phyloP scores from a whole-genome alignment of 257 asterid species.

The Orobanche coerulescens region DNA sequence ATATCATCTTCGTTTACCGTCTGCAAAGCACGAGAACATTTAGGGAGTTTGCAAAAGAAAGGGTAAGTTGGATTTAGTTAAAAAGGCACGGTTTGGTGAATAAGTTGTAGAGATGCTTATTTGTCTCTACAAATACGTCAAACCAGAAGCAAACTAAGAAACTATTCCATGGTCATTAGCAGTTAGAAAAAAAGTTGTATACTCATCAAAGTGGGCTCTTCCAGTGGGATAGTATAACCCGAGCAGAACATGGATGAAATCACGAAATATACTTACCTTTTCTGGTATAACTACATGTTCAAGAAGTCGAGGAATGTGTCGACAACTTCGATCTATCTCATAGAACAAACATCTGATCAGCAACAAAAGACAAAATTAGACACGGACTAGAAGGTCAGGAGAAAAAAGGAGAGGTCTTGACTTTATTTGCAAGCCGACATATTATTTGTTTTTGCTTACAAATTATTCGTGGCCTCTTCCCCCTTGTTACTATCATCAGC shows the following conservation, averaged over 20 bases:
- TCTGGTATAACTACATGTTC: conserved; percentile 25
- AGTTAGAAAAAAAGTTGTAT: no score
- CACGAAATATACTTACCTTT: conserved; percentile 28
- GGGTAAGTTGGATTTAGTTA: no score
- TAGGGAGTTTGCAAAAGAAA: neutral
- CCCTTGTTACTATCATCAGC: neutral
- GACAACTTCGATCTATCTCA: conserved; percentile 12
- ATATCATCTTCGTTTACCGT: conserved; percentile 13
- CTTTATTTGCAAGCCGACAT: no score
- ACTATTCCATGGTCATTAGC: no score
- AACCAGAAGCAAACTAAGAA: no score
- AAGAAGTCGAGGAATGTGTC: conserved; percentile 23
- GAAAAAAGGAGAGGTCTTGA: no score
- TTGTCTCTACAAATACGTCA: no score
- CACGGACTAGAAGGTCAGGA: no score
- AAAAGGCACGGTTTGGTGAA: no score
- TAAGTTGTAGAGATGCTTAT: no score
- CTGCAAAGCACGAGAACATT: conserved; percentile 17
- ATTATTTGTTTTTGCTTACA: conserved; percentile 28
- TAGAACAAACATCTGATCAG: conserved; percentile 24
- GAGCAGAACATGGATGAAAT: neutral
- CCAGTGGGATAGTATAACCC: neutral
- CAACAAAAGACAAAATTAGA: neutral
- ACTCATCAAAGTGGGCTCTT: no score
- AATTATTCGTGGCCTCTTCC: neutral